These are phyloP conservation scores for Nemophila menziesii DNA, from an alignment of 257 asterid genomes.

Conservation along the genomic window DNA sequence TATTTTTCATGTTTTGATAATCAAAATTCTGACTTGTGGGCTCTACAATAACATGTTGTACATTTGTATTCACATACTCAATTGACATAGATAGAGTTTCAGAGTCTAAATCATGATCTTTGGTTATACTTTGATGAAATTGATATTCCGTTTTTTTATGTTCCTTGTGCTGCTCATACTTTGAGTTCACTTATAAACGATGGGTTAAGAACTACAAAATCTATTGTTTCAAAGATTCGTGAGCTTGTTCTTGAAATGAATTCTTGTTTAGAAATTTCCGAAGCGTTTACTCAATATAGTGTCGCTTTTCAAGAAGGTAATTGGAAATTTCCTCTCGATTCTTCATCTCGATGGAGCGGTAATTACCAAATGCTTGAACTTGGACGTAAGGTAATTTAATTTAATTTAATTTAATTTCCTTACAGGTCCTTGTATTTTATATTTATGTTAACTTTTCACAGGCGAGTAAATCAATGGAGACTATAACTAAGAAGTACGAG, in stretches of 20 bases:
- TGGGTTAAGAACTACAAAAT: slow-evolving; percentile 54
- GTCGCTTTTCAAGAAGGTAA: slow-evolving; percentile 77
- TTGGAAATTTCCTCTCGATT: slow-evolving; percentile 87
- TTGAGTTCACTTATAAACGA: slow-evolving; percentile 61
- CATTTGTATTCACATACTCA: too few species aligned
- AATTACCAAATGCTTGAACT: slow-evolving; percentile 93
- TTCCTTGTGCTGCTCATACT: slow-evolving; percentile 91
- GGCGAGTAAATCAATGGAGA: slow-evolving; percentile 86
- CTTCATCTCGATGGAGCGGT: slow-evolving; percentile 93
- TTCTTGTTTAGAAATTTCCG: slow-evolving; percentile 50
- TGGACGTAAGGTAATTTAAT: slow-evolving; percentile 54
- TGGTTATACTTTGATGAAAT: too few species aligned
- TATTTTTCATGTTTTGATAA: too few species aligned
- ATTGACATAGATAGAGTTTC: too few species aligned
- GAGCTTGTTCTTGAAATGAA: slow-evolving; percentile 78
- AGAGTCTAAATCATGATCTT: too few species aligned
- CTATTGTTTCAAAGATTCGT: slow-evolving; percentile 68
- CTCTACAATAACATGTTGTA: too few species aligned
- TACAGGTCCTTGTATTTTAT: background rate
- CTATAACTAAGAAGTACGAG: slow-evolving; percentile 56
- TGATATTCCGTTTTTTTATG: slow-evolving; percentile 55
- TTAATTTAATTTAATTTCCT: too few species aligned
- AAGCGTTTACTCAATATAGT: slow-evolving; percentile 58
- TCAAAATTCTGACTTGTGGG: too few species aligned
- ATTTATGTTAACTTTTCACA: slow-evolving; percentile 18